These are phyloP conservation scores for Crucibulum laeve DNA, from an alignment of 768 basidiomycete species.

Conservation along the genomic window DNA sequence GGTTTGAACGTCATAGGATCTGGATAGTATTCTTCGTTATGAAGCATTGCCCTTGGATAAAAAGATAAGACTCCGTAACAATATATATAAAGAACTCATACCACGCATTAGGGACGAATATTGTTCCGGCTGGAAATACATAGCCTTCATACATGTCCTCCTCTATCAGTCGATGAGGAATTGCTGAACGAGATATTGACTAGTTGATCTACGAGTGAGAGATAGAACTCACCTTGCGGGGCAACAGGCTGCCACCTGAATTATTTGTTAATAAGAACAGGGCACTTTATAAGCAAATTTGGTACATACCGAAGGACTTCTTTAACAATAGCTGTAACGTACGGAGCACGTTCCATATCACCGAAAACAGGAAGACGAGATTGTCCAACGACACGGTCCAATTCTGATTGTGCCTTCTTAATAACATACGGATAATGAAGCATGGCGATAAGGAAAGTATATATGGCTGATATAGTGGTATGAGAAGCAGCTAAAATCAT, in stretches of 20 bases:
- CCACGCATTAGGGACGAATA: conserved; percentile 3
- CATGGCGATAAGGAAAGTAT: not conserved
- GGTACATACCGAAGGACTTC: not conserved
- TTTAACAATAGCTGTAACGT: conserved; percentile 2
- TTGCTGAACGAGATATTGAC: not conserved
- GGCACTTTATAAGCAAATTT: not conserved
- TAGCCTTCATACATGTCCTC: conserved; percentile 4
- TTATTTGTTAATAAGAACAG: not conserved
- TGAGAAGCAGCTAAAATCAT: not conserved
- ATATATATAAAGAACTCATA: not conserved
- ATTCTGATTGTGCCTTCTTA: conserved; percentile 3
- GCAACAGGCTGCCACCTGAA: not conserved
- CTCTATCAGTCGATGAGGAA: conserved; percentile 1
- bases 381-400: not conserved
- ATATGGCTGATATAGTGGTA: not conserved
- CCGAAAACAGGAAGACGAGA: conserved; percentile 1
- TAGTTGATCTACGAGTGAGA: not conserved
- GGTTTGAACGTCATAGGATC: too few species aligned
- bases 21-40: conserved; percentile 11
- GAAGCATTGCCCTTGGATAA: not conserved
- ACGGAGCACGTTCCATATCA: not conserved
- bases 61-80: not conserved
- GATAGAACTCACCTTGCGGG: conserved; percentile 1
- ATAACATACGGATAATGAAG: not conserved
- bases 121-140: not conserved